phyloP scores from a whole-genome alignment of 225 moss, liverwort and hornwort species.

The Climacium dendroides region DNA sequence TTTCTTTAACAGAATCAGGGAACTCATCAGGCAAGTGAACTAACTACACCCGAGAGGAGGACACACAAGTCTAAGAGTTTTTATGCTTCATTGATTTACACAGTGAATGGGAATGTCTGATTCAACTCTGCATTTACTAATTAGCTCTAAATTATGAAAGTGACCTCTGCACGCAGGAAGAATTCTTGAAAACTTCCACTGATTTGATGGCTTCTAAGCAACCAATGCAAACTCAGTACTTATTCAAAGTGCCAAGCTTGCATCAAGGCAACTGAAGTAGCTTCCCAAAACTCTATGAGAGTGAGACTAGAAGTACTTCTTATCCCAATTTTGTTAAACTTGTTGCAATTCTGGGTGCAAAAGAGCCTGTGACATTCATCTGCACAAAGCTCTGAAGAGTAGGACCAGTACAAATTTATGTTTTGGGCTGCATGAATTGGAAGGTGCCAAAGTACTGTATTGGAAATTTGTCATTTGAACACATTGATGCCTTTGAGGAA shows the following conservation, averaged over 20 bases:
- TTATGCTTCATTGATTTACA: too few relatives aligned
- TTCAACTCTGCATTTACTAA: neutral
- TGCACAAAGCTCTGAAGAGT: too few relatives aligned
- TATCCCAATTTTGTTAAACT: too few relatives aligned
- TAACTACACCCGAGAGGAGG: neutral
- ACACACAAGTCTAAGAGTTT: too few relatives aligned
- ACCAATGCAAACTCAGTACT: neutral
- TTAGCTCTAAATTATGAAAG: neutral
- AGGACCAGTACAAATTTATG: neutral
- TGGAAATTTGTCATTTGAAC: too few relatives aligned
- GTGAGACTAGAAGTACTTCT: too few relatives aligned
- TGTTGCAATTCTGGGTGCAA: too few relatives aligned
- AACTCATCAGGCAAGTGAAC: neutral
- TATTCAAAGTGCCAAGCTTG: neutral
- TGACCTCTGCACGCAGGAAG: neutral
- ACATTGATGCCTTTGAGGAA: too few relatives aligned
- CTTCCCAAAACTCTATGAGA: neutral
- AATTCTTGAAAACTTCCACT: neutral
- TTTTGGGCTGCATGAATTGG: accelerated
- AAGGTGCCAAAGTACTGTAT: neutral
- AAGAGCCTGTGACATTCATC: too few relatives aligned
- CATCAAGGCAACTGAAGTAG: neutral
- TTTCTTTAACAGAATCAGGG: neutral
- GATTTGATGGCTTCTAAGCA: neutral
- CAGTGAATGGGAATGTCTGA: neutral